Evolutionary conservation across 2,329 filamentous ascomycete species (phyloP).

Genomic region (Eutypella sp.): DNA sequence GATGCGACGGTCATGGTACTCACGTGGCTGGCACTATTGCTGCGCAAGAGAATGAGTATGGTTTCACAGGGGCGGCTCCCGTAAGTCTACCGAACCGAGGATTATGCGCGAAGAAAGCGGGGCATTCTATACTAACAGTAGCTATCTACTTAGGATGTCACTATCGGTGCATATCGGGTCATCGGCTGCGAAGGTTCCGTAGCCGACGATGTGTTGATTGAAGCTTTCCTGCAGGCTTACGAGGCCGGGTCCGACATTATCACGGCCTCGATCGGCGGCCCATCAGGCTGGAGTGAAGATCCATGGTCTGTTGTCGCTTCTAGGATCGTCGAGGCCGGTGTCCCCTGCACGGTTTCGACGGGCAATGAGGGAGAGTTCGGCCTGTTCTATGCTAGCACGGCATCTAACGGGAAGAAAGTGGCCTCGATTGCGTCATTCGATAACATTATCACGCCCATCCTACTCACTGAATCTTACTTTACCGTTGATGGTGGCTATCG

Average conservation of each 20-base stretch:
- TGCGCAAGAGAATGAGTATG: conserved; percentile 47
- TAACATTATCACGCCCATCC: conserved; percentile 36
- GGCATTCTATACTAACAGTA: too few relatives aligned
- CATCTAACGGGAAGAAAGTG: conserved; percentile 42
- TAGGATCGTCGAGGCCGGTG: conserved; percentile 48
- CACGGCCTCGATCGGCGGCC: conserved; percentile 48
- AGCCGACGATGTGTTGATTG: conserved; percentile 53
- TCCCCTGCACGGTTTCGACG: conserved; percentile 48
- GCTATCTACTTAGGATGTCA: conserved; percentile 32
- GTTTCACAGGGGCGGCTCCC: conserved; percentile 54
- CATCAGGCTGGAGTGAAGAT: conserved; percentile 48
- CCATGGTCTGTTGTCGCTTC: conserved; percentile 46
- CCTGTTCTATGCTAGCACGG: conserved; percentile 45
- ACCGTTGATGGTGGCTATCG: conserved; percentile 29
- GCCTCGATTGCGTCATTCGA: conserved; percentile 47
- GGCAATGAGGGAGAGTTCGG: conserved; percentile 45
- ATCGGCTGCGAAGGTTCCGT: conserved; percentile 50
- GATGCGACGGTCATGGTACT: conserved; percentile 55
- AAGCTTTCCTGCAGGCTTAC: conserved; percentile 55
- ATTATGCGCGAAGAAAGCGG: neutral
- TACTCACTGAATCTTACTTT: conserved; percentile 39
- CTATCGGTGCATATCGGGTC: conserved; percentile 51
- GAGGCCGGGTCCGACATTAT: conserved; percentile 56
- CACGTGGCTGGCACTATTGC: conserved; percentile 60
- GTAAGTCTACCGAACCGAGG: conserved; percentile 16